Evolutionary conservation across 2,329 filamentous ascomycete species (phyloP).

Genomic region (Phaeomoniella chlamydospora): DNA sequence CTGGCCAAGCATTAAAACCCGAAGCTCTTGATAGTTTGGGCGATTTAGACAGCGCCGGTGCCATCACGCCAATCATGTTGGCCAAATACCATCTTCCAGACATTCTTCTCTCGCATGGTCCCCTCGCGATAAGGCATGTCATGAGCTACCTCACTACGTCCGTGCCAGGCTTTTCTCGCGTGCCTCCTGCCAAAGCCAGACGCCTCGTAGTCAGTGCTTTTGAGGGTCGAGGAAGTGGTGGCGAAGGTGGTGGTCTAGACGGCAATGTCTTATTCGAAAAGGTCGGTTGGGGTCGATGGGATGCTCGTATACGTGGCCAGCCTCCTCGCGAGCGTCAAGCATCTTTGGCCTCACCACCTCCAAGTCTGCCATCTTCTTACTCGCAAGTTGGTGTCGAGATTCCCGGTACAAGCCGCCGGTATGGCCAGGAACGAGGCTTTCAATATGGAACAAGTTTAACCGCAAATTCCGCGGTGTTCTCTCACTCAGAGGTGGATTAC

Average conservation of each 20-base stretch:
- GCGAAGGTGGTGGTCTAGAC: conserved; percentile 36
- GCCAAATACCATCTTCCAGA: conserved; percentile 82
- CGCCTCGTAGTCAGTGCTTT: conserved; percentile 83
- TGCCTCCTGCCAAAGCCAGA: conserved; percentile 75
- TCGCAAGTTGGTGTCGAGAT: conserved; percentile 32
- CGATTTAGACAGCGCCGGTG: conserved; percentile 55
- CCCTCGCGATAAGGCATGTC: conserved; percentile 85
- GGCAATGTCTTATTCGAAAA: conserved; percentile 63
- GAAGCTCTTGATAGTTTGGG: conserved; percentile 35
- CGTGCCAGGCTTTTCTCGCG: conserved; percentile 77
- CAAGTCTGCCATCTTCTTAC: conserved; percentile 25
- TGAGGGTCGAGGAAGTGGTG: conserved; percentile 56
- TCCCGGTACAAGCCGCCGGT: conserved; percentile 18
- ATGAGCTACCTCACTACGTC: conserved; percentile 89
- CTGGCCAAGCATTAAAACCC: conserved; percentile 20
- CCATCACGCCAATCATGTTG: conserved; percentile 73
- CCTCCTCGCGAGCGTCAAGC: conserved; percentile 18
- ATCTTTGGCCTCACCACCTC: conserved; percentile 11
- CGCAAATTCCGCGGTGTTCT: conserved; percentile 61
- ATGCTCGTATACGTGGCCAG: conserved; percentile 61
- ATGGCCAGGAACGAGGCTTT: conserved; percentile 17
- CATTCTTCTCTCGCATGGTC: conserved; percentile 79
- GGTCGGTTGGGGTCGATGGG: conserved; percentile 95
- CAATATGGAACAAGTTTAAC: conserved; percentile 47
- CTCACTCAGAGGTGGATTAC: conserved; percentile 50